Evolutionary conservation across 2,329 filamentous ascomycete genomes (phyloP).

Genomic region (Cladophialophora yegresii): DNA sequence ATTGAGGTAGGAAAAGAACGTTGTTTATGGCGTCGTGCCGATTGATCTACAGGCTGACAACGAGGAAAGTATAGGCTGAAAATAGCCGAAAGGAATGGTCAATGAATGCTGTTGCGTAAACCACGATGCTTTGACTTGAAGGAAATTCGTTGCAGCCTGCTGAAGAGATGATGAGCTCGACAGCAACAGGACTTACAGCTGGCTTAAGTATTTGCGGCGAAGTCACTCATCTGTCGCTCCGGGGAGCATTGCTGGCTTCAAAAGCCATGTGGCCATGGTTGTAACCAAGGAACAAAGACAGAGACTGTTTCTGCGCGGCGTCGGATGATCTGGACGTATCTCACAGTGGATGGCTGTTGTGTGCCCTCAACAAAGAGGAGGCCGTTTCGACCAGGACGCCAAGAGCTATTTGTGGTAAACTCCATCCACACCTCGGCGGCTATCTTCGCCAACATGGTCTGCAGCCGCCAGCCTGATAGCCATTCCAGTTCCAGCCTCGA

Average conservation of each 20-base stretch:
- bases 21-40: slow-evolving; percentile 17
- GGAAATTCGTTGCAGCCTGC: slow-evolving; percentile 15
- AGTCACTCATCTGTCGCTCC: not conserved
- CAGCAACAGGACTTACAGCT: not conserved
- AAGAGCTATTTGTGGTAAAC: slow-evolving; percentile 22
- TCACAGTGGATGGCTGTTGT: slow-evolving; percentile 23
- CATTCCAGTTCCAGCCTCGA: slow-evolving; percentile 12
- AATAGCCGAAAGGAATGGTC: slow-evolving; percentile 10
- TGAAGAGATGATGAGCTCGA: not conserved
- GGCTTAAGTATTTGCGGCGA: slow-evolving; percentile 14
- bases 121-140: slow-evolving; percentile 4
- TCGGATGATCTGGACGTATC: slow-evolving; percentile 9
- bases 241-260: not conserved
- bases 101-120: slow-evolving; percentile 9
- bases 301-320: slow-evolving; percentile 21
- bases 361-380: slow-evolving; percentile 14
- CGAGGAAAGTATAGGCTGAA: slow-evolving; percentile 3
- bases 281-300: not conserved
- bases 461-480: slow-evolving; percentile 28
- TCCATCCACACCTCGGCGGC: slow-evolving; percentile 14
- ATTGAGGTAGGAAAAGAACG: slow-evolving; percentile 1
- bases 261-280: slow-evolving; percentile 3
- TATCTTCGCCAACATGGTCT: slow-evolving; percentile 9
- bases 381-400: slow-evolving; percentile 24
- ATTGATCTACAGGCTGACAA: slow-evolving; percentile 7